Conservation (phyloP, 2,329 filamentous ascomycete species). For the Botryosphaeria dothidea region DNA sequence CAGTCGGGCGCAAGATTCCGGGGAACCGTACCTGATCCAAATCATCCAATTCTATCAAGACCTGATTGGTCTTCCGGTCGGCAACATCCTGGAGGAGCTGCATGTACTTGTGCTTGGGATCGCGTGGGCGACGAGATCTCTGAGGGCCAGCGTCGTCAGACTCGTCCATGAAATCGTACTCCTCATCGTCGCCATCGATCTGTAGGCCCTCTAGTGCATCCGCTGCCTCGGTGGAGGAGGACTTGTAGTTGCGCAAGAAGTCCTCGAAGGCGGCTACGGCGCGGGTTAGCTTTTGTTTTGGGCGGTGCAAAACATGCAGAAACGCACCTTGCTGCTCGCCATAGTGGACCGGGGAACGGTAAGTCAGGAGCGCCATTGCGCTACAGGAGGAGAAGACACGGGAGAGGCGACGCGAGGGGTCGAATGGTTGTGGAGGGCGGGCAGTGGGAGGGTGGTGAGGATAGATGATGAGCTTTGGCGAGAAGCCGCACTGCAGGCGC, state of each 20-base stretch:
- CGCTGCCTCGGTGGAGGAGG: slow-evolving; percentile 67
- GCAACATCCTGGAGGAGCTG: slow-evolving; percentile 83
- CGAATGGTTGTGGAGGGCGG: background rate
- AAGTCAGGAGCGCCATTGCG: slow-evolving; percentile 82
- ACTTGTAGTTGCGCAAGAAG: slow-evolving; percentile 88
- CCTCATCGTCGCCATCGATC: slow-evolving; percentile 89
- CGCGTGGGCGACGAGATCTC: slow-evolving; percentile 38
- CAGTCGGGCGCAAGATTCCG: background rate
- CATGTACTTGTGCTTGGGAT: slow-evolving; percentile 81
- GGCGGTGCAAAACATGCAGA: slow-evolving; percentile 21
- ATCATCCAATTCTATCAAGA: slow-evolving; percentile 89
- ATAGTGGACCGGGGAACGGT: slow-evolving; percentile 81
- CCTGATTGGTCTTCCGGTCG: slow-evolving; percentile 73
- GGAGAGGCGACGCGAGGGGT: background rate
- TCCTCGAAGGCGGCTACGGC: slow-evolving; percentile 74
- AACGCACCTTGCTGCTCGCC: slow-evolving; percentile 75
- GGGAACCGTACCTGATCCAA: slow-evolving; percentile 63
- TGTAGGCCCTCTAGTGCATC: slow-evolving; percentile 82
- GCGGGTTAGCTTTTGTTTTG: slow-evolving; percentile 34
- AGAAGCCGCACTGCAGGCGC: background rate
- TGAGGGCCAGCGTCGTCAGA: slow-evolving; percentile 61
- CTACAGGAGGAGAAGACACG: slow-evolving; percentile 18
- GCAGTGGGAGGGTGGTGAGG: background rate
- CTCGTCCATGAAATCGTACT: slow-evolving; percentile 92
- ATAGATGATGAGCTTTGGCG: background rate